Conservation (phyloP, 108 stramenopile genomes). For the Epithemia pelagica region DNA sequence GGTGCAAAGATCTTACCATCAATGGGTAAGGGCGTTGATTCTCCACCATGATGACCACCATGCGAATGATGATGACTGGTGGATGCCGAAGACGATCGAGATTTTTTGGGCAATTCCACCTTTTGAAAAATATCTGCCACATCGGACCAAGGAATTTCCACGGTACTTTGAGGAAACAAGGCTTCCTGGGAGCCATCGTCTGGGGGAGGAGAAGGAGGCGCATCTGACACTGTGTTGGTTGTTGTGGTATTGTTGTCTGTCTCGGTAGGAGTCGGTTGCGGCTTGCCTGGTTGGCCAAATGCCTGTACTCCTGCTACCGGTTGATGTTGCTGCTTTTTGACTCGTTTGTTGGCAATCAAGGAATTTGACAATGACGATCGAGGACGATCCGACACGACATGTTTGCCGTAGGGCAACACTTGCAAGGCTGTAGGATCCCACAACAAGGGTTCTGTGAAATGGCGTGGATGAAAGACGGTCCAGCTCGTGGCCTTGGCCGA, state of each 20-base stretch:
- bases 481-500: constrained; percentile 44
- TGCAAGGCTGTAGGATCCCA: constrained; percentile 42
- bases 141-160: constrained; percentile 65
- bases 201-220: not conserved
- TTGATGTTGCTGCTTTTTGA: no score
- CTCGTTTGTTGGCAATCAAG: not conserved
- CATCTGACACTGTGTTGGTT: not conserved
- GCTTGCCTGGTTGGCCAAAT: not conserved
- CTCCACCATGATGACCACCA: not conserved
- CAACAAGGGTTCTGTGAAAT: constrained; percentile 44
- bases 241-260: no score
- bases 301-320: no score
- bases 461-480: constrained; percentile 55
- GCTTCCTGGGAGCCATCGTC: constrained; percentile 1
- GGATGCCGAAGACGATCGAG: not conserved
- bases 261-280: no score
- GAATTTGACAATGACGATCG: constrained; percentile 1
- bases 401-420: constrained; percentile 62
- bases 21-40: not conserved
- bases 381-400: not conserved
- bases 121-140: constrained; percentile 68
- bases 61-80: not conserved
- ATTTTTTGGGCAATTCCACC: constrained; percentile 36
- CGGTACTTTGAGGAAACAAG: constrained; percentile 40
- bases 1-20: constrained; percentile 63